Conservation (phyloP, 1,284 basidiomycete genomes). For the Trichosporon sp. region DNA sequence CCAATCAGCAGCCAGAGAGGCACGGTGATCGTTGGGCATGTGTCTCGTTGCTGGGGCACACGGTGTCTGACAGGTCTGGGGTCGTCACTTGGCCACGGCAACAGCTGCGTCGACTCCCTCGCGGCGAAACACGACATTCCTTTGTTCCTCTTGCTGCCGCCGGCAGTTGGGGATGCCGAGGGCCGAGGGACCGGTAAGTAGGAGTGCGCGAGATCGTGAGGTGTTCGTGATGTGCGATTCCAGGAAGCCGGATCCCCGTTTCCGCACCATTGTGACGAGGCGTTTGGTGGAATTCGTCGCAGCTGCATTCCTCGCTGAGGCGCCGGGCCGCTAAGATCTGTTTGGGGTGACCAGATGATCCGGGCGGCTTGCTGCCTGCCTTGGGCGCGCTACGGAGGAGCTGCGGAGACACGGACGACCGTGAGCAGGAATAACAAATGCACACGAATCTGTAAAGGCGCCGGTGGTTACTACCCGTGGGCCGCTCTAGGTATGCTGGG, state of each 20-base stretch:
- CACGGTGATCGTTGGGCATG: constrained; percentile 11
- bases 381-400: not conserved
- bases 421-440: not conserved
- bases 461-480: not conserved
- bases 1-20: constrained; percentile 9
- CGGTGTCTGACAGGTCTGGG: not conserved
- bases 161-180: constrained; percentile 13
- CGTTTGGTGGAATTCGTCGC: not conserved
- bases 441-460: not conserved
- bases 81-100: not conserved
- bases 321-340: not conserved
- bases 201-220: not conserved
- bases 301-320: not conserved
- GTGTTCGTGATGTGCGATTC: not conserved
- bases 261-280: not conserved
- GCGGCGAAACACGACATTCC: not conserved
- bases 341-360: not conserved
- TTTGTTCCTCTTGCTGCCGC: constrained; percentile 10
- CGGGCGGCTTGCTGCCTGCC: not conserved
- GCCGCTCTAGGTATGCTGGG: too few species aligned
- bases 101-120: not conserved
- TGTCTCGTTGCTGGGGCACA: not conserved
- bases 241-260: not conserved
- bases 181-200: not conserved
- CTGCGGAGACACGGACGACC: not conserved